Evolutionary conservation across 2,329 filamentous ascomycete species (phyloP), one percentile per base, ranked within the genome.

Genomic region (Dryadomyces sulphureus): DNA sequence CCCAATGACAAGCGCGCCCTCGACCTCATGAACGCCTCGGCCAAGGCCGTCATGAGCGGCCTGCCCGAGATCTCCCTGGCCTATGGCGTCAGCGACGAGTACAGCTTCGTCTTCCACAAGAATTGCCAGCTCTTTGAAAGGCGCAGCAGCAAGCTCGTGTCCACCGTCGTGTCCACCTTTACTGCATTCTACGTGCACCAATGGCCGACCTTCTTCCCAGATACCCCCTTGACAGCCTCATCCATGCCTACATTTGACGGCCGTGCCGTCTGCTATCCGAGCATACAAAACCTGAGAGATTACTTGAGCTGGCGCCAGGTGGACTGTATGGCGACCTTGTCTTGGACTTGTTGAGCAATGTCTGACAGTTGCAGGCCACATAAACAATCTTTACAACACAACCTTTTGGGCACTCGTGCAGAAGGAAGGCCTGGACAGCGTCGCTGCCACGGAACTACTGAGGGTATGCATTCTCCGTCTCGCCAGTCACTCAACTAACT

Each of bases 371-470:
- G 9, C 49, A 90, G 85, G 85, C 53, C 92, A 98, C 60, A 94
- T 98, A 56, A 98, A 98, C 62, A 98, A 98, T 57, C 74, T 98
- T 5, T 98, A 95, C 64, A 98, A 98, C 60, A 98, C 92, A 0
- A 86, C 87, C 0, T 96, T 96, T 61, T 98, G 92, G 92, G 71
- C 81, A 1, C 68, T 98, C 56, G 82, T 96, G 20, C 77, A 86
- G 52, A 68, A 77, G 41, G 89, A 85, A 2, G 84, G 81, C 0
- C 38, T 55, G 22, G 52, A 53, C 38, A 42, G 22, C 25, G 81
- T 79, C 43, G 82, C 86, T 48, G 92, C 92, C 0, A 90, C 96
- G 60, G 75, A 82, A 57, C 75, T 77, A 49, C 72, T 98, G 39
- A 80, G 84, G 55, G 84, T 84, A 60, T n/a, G n/a, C n/a, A n/a